Base-by-base conservation (phyloP, 768 basidiomycete species). In the Porpolomopsis calyptriformis region DNA sequence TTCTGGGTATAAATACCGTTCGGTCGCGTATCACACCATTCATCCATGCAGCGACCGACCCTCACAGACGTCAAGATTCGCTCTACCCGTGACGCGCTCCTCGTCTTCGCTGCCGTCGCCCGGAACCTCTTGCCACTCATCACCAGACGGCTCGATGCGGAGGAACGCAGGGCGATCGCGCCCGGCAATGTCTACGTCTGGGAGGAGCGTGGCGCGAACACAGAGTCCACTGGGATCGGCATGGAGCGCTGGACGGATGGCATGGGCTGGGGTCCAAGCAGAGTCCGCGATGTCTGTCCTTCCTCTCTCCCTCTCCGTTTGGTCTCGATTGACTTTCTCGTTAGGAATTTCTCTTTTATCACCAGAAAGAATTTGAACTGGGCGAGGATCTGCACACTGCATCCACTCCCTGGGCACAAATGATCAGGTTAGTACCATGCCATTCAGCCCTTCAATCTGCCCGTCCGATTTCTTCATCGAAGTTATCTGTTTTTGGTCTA, bases 101-200 rank as follows among this genome's bases (percentile, higher is more conserved):
- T 82, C 51, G 80, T 89, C 55, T 88, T 89, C 64, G 70, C 82
- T 57, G 87, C 77, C 40, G 86, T 88, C 42, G 80, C 83, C 8
- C 70, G 70, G 49, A 72, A 78, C 54, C 59, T 69, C 46, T 69
- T 88, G 35, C 83, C 84, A 40, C 73, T 89, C 57, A 85, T 87
- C 57, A 84, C 82, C 18, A 77, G 86, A 46, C 79, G 86, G 6
- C 74, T 90, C 53, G 86, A 89, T 58, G 82, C 82, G 36, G 85
- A 88, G 58, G 86, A 89, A 60, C 76, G 86, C 34, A 70, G 79
- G 39, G 76, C 76, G 14, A 83, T 90, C 55, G 53, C 71, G 14
- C 74, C 86, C 0, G 86, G 86, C 20, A 85, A 85, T 53, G 83
- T 88, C 19, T 89, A 87, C 54, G 83, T 89, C 50, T 90, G 87